Evolutionary conservation across 2,329 filamentous ascomycete genomes (phyloP).

Genomic region (Phoma herbarum): DNA sequence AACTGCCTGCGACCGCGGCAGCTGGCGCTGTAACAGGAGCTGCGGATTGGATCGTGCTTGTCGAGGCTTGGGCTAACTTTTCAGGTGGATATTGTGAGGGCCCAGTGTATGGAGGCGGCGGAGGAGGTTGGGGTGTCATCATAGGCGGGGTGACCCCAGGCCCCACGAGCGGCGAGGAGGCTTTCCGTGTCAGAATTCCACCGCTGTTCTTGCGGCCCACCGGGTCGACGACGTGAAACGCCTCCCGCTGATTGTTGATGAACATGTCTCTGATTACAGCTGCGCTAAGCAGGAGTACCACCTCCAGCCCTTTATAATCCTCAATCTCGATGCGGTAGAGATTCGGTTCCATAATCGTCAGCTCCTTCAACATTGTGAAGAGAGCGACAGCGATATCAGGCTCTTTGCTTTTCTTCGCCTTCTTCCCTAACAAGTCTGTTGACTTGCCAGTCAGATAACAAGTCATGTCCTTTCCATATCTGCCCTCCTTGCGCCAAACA

Average conservation of each 20-base stretch:
- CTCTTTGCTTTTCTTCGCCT: constrained; percentile 75
- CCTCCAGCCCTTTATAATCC: constrained; percentile 90
- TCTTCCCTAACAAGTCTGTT: constrained; percentile 70
- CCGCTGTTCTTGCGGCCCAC: constrained; percentile 51
- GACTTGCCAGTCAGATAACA: constrained; percentile 86
- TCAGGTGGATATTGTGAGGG: constrained; percentile 35
- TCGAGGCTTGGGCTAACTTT: constrained; percentile 30
- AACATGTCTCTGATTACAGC: constrained; percentile 70
- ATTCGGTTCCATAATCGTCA: constrained; percentile 95
- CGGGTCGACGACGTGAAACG: constrained; percentile 75
- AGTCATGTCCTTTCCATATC: constrained; percentile 85
- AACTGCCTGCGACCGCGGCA: constrained; percentile 4
- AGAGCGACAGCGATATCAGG: constrained; percentile 95
- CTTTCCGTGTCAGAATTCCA: constrained; percentile 45
- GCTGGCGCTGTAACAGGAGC: constrained; percentile 1
- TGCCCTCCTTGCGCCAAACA: constrained; percentile 87
- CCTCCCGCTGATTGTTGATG: constrained; percentile 71
- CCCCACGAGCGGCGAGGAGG: constrained; percentile 44
- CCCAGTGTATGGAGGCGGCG: constrained; percentile 35
- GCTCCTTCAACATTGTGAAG: constrained; percentile 73
- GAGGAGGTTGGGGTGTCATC: constrained; percentile 44
- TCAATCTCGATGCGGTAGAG: constrained; percentile 89
- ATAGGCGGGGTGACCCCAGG: constrained; percentile 41
- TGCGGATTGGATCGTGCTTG: neutral
- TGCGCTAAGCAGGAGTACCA: constrained; percentile 73